phyloP scores from a whole-genome alignment of 768 basidiomycete genomes.

The Suillus sp. region DNA sequence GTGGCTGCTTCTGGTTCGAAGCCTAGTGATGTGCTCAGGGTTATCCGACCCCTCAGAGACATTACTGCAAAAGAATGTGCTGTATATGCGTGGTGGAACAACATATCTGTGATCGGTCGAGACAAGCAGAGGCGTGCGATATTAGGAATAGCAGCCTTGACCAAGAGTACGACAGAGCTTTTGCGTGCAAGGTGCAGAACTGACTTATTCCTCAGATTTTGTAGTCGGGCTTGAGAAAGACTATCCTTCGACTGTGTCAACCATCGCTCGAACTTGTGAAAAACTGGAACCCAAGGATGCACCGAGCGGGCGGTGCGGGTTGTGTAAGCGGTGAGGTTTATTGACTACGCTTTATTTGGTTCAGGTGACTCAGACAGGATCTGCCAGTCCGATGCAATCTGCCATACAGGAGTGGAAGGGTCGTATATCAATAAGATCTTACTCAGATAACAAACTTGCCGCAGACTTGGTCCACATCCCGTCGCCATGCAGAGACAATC shows the following conservation, averaged over 20 bases:
- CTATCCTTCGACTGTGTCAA: constrained; percentile 86
- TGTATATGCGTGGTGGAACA: constrained; percentile 76
- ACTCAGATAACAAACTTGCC: constrained; percentile 20
- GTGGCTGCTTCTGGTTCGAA: constrained; percentile 13
- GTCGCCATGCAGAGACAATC: neutral
- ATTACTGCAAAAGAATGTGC: constrained; percentile 79
- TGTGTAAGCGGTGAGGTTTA: constrained; percentile 62
- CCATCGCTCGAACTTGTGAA: constrained; percentile 77
- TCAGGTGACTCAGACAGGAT: constrained; percentile 3
- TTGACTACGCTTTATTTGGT: neutral
- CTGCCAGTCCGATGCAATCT: constrained; percentile 58
- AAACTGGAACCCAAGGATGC: constrained; percentile 72
- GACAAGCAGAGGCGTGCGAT: constrained; percentile 47
- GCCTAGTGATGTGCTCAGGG: constrained; percentile 38
- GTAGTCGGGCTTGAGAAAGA: constrained; percentile 78
- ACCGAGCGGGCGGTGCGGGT: constrained; percentile 49
- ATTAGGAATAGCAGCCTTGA: constrained; percentile 65
- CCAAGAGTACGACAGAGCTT: constrained; percentile 54
- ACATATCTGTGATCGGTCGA: constrained; percentile 52
- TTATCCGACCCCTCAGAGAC: constrained; percentile 72
- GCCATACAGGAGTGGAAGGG: constrained; percentile 75
- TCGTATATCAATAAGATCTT: constrained; percentile 69
- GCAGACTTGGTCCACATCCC: constrained; percentile 20
- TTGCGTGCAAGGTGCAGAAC: neutral
- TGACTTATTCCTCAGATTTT: constrained; percentile 53